Evolutionary conservation across 2,329 filamentous ascomycete species (phyloP).

Genomic region (Xylaria sp.): DNA sequence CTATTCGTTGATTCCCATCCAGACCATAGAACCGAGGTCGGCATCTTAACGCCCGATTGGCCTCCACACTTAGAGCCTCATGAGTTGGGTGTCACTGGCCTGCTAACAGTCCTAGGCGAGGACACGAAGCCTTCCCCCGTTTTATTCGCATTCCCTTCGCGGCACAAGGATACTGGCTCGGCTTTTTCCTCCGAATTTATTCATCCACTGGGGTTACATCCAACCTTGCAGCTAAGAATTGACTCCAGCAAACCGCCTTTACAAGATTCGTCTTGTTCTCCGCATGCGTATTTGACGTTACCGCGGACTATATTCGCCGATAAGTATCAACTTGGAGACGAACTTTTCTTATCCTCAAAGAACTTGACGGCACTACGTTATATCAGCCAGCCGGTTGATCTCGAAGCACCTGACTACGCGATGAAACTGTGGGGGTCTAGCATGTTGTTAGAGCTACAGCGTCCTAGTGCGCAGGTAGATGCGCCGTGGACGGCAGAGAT

Average conservation of each 20-base stretch:
- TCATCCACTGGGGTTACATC: conserved; percentile 83
- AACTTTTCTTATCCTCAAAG: conserved; percentile 82
- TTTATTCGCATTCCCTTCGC: conserved; percentile 84
- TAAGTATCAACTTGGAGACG: conserved; percentile 82
- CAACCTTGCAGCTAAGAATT: conserved; percentile 76
- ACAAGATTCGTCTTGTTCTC: conserved; percentile 69
- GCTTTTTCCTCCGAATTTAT: conserved; percentile 73
- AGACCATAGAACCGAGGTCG: conserved; percentile 77
- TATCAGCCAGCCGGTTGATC: conserved; percentile 80
- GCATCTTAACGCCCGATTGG: conserved; percentile 75
- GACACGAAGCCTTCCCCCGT: conserved; percentile 77
- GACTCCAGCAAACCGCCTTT: conserved; percentile 61
- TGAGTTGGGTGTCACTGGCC: conserved; percentile 81
- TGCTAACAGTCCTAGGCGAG: conserved; percentile 81
- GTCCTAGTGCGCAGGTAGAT: conserved; percentile 56
- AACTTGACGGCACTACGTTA: conserved; percentile 76
- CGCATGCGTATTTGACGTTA: conserved; percentile 84
- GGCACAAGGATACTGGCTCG: conserved; percentile 70
- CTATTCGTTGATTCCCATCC: conserved; percentile 55
- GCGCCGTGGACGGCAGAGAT: conserved; percentile 73
- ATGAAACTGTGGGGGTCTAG: conserved; percentile 81
- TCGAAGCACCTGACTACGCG: conserved; percentile 89
- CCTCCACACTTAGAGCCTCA: conserved; percentile 70
- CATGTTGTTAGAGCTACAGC: conserved; percentile 77
- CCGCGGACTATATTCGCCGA: conserved; percentile 86